Conservation (phyloP, 805 yeast genomes). For the Lachancea thermotolerans region DNA sequence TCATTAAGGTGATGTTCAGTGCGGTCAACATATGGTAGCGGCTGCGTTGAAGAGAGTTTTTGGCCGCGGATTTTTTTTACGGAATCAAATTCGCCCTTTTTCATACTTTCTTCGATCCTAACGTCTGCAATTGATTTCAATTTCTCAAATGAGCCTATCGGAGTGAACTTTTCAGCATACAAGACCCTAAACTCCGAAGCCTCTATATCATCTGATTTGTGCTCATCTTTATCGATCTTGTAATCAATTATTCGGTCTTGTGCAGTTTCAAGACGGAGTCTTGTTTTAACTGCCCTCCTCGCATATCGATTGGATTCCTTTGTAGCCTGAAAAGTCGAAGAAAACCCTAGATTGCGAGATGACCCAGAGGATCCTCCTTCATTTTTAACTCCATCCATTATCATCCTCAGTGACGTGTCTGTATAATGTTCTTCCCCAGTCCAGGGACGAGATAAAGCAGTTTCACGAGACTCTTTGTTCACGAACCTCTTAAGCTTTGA, state of each 20-base stretch:
- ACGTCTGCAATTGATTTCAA: constrained; percentile 68
- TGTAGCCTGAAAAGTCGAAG: constrained; percentile 13
- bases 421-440: constrained; percentile 43
- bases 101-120: constrained; percentile 65
- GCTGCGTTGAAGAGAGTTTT: constrained; percentile 40
- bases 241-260: constrained; percentile 64
- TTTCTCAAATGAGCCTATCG: constrained; percentile 34
- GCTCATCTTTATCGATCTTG: constrained; percentile 32
- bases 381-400: constrained; percentile 46
- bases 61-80: constrained; percentile 52
- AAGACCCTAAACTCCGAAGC: constrained; percentile 45
- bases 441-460: constrained; percentile 54
- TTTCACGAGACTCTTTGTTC: constrained; percentile 38
- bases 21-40: constrained; percentile 52
- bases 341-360: constrained; percentile 9
- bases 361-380: constrained; percentile 10
- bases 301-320: constrained; percentile 19
- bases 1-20: constrained; percentile 77
- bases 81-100: constrained; percentile 61
- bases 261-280: constrained; percentile 47
- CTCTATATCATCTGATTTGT: constrained; percentile 31
- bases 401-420: constrained; percentile 49
- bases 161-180: constrained; percentile 54
- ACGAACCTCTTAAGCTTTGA: constrained; percentile 41
- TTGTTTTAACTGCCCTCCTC: constrained; percentile 20